These are phyloP conservation scores for Lagerstroemia fauriei DNA, from an alignment of 441 rosid species.

Conservation along the genomic window DNA sequence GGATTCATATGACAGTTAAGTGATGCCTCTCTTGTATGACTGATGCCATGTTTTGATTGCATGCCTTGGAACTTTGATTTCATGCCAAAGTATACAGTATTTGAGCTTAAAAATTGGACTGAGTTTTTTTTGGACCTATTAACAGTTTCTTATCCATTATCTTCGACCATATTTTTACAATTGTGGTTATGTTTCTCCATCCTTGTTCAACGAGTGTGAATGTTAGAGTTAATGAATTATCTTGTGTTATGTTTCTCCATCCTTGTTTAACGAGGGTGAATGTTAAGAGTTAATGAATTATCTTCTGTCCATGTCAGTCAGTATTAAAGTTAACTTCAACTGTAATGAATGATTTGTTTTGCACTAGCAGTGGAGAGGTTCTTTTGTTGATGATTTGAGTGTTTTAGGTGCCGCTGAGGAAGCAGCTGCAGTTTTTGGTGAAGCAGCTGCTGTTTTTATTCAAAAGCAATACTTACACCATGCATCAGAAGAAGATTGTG, in stretches of 20 bases:
- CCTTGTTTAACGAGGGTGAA: no score
- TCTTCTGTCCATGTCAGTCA: not conserved
- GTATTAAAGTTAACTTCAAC: not conserved
- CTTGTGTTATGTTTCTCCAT: not conserved
- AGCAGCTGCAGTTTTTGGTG: conserved; percentile 77
- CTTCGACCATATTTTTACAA: not conserved
- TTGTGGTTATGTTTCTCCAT: not conserved
- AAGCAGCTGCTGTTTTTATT: conserved; percentile 72
- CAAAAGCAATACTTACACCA: conserved; percentile 71
- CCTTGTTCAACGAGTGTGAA: not conserved
- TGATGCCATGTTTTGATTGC: not conserved
- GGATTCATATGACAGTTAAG: not conserved
- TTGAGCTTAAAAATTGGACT: not conserved
- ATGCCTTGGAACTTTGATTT: not conserved
- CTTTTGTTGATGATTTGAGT: conserved; percentile 15
- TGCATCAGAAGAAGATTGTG: conserved; percentile 61
- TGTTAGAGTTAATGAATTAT: not conserved
- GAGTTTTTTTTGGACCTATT: not conserved
- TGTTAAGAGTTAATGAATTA: not conserved
- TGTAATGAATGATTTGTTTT: not conserved
- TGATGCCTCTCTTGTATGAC: not conserved
- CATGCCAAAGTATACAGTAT: not conserved
- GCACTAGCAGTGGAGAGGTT: not conserved
- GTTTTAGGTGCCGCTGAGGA: conserved; percentile 84
- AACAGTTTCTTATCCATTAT: not conserved